Evolutionary conservation across 331 rosid genomes (phyloP).

Genomic region (Spiraea crenata): DNA sequence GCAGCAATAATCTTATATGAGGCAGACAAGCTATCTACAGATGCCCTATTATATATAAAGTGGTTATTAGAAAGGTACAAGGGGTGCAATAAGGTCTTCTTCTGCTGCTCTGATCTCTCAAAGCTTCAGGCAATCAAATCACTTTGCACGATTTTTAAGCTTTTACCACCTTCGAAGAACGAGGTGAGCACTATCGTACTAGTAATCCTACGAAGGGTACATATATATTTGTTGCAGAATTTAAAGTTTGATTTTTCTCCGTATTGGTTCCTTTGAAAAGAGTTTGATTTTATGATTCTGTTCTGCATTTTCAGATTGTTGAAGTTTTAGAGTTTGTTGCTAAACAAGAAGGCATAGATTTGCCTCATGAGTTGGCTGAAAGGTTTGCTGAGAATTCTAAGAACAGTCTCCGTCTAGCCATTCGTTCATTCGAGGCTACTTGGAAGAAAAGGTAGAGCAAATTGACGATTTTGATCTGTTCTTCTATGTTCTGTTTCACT

Average conservation of each 20-base stretch:
- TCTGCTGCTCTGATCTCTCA: conserved; percentile 77
- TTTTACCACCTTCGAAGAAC: conserved; percentile 55
- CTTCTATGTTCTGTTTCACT: not conserved
- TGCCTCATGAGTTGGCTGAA: conserved; percentile 39
- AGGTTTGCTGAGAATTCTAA: conserved; percentile 50
- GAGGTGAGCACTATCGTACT: conserved; percentile 44
- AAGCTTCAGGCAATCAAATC: conserved; percentile 61
- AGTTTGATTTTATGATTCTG: not conserved
- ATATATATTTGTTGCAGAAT: not conserved
- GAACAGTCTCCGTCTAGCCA: conserved; percentile 70
- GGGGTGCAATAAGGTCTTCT: conserved; percentile 69
- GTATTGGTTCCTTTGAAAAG: not conserved
- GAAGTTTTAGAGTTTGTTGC: conserved; percentile 58
- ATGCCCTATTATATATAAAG: conserved; percentile 59
- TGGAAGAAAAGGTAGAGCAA: conserved; percentile 43
- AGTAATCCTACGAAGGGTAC: not conserved
- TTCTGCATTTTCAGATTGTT: conserved; percentile 43
- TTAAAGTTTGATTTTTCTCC: not conserved
- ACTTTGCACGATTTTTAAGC: conserved; percentile 55
- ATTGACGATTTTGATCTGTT: not conserved
- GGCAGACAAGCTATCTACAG: conserved; percentile 67
- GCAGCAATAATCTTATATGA: conserved; percentile 71
- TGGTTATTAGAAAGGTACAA: conserved; percentile 76
- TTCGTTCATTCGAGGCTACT: conserved; percentile 86
- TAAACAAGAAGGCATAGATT: conserved; percentile 44